These are phyloP conservation scores for Stachybotrys echinatus DNA, from an alignment of 2,329 filamentous ascomycete species.

Conservation along the genomic window DNA sequence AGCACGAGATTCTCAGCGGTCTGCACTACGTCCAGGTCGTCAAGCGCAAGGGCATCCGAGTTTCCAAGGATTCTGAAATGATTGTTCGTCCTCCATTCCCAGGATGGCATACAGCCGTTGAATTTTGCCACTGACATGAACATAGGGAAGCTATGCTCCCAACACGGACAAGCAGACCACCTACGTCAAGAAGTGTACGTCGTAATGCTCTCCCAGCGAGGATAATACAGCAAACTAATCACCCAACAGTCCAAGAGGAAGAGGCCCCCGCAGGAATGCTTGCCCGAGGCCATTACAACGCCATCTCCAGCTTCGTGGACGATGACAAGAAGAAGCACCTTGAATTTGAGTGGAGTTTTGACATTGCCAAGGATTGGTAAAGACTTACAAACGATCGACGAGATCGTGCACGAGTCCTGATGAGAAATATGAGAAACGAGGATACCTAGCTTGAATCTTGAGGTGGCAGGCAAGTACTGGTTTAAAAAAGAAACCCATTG, in stretches of 20 bases:
- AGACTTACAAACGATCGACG: background rate
- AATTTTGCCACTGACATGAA: background rate
- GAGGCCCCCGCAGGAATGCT: slow-evolving; percentile 91
- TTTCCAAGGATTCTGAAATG: slow-evolving; percentile 97
- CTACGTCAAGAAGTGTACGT: slow-evolving; percentile 89
- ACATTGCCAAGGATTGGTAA: slow-evolving; percentile 96
- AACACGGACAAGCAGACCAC: slow-evolving; percentile 81
- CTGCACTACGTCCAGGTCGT: slow-evolving; percentile 94
- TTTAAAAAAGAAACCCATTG: background rate
- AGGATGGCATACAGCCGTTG: background rate
- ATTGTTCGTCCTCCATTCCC: slow-evolving; percentile 58
- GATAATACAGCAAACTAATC: slow-evolving; percentile 1
- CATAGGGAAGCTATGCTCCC: slow-evolving; percentile 83
- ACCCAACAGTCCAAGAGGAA: slow-evolving; percentile 72
- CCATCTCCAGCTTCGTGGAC: slow-evolving; percentile 85
- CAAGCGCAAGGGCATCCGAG: slow-evolving; percentile 79
- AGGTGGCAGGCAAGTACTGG: background rate
- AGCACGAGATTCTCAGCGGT: slow-evolving; percentile 92
- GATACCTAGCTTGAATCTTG: slow-evolving; percentile 4
- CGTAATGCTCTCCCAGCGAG: background rate
- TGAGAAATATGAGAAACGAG: slow-evolving; percentile 14
- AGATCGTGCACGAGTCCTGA: slow-evolving; percentile 4
- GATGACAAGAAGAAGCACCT: slow-evolving; percentile 91
- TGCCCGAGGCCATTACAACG: slow-evolving; percentile 83
- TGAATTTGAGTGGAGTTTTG: slow-evolving; percentile 92